Conservation (phyloP, 208 protist species). For the Trypanosoma platydactyli region DNA sequence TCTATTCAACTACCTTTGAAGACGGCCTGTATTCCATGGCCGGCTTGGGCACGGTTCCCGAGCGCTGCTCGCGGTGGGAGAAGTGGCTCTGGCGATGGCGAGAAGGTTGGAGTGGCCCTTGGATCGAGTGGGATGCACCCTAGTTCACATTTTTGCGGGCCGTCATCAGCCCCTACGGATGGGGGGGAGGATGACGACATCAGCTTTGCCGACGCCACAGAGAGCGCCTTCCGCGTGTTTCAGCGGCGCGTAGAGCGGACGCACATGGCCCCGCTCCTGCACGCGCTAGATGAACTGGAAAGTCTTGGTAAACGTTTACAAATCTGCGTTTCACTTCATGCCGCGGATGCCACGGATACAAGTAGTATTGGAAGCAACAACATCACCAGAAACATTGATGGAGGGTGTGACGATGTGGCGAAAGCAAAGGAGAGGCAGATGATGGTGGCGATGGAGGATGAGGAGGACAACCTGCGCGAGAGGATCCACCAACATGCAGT, state of each 20-base stretch:
- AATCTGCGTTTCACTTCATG: background rate
- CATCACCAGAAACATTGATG: no score
- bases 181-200: conserved; percentile 42
- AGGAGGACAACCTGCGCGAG: conserved; percentile 3
- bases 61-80: no score
- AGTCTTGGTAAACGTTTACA: conserved; percentile 20
- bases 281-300: conserved; percentile 40
- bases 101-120: background rate
- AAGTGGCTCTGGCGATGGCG: background rate
- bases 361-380: no score
- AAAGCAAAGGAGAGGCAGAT: background rate
- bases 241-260: conserved; percentile 33
- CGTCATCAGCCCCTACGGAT: background rate
- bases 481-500: conserved; percentile 35
- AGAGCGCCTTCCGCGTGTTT: conserved; percentile 46
- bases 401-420: background rate
- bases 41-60: background rate
- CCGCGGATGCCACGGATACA: no score
- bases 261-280: conserved; percentile 43
- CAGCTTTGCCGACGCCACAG: conserved; percentile 47
- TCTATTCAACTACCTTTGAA: background rate
- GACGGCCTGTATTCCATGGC: background rate
- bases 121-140: background rate
- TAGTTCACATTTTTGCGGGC: background rate
- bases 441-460: background rate